A percentile compares a stretch with the other conserved stretches of the same genome.
These are phyloP conservation scores for Stagonosporopsis chrysanthemi DNA, from an alignment of 2,329 filamentous ascomycete genomes.

Conservation along the genomic window DNA sequence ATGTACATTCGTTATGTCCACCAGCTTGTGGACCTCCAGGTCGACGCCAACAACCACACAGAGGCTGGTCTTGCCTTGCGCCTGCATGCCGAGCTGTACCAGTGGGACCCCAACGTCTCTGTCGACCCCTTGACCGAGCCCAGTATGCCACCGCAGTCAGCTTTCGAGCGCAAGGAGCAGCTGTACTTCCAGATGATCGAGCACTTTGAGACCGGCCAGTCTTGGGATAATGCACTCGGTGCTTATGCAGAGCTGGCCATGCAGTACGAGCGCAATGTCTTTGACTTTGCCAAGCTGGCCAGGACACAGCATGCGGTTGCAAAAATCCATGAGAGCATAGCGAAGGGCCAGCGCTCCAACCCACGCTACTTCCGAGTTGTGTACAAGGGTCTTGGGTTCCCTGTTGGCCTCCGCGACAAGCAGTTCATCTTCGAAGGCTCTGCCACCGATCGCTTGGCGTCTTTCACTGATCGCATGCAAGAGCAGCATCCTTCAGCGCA, in stretches of 20 bases:
- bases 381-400: constrained; percentile 90
- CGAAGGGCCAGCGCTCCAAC: constrained; percentile 78
- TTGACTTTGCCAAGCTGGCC: constrained; percentile 91
- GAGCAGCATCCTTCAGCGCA: constrained; percentile 87
- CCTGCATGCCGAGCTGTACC: constrained; percentile 89
- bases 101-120: constrained; percentile 79
- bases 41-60: constrained; percentile 76
- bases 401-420: constrained; percentile 80
- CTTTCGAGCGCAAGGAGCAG: constrained; percentile 90
- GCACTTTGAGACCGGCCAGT: constrained; percentile 91
- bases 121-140: constrained; percentile 75
- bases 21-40: constrained; percentile 82
- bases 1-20: constrained; percentile 97
- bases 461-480: constrained; percentile 91
- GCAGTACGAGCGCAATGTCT: constrained; percentile 90
- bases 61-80: constrained; percentile 89
- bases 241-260: constrained; percentile 88
- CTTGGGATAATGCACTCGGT: constrained; percentile 86
- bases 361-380: constrained; percentile 91
- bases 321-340: constrained; percentile 86
- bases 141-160: constrained; percentile 79
- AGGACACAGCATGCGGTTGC: constrained; percentile 89
- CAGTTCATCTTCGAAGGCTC: constrained; percentile 90
- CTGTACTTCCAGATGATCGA: constrained; percentile 96
- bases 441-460: constrained; percentile 75